Base-by-base conservation (phyloP, 345 rosid genomes). In the Nephelium lappaceum region DNA sequence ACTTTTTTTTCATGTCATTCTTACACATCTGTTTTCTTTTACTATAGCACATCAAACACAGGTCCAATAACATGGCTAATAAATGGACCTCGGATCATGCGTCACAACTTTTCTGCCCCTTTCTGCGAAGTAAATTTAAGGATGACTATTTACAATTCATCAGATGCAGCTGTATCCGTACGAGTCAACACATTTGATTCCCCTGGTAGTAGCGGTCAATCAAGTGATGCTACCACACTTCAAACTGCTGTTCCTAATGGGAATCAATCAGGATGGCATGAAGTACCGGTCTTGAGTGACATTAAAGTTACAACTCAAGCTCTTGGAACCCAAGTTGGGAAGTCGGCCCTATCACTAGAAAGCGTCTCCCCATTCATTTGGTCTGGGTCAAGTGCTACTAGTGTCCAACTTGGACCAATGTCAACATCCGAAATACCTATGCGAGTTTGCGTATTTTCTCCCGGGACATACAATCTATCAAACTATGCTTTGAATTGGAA, bases 361-460 rank as follows among this genome's bases (percentile, higher is more conserved):
- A 89, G 90, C 60, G 90, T 84, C 45, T 80, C 89, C 43, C 92
- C 96, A 1, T 90, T 90, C 83, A 81, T 91, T 58, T 96, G 98
- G 99, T 89, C 91, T 60, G 97, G 93, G 55, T 84, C 97, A 65
- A 92, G 95, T 80, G 87, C 88, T 36, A 92, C 93, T 67, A 90
- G 81, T 71, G 81, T 89, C 74, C 81, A 43, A 75, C 80, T 92
- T 63, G 86, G 84, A 80, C 93, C 99, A 16, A 55, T 79, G 77
- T 93, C 98, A 21, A 81, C 88, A 11, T 53, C 72, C 0, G 88
- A 86, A 83, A 82, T 93, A 80, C 90, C 93, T 23, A 90, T 94
- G 81, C 88, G 87, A 88, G 80, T 94, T 70, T 91, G 91, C 24
- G 81, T 90, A 74, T 94, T 96, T 76, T 85, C 91, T 63, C 97